Evolutionary conservation across 1,284 basidiomycete species (phyloP).

Genomic region (Gomphus sp.): DNA sequence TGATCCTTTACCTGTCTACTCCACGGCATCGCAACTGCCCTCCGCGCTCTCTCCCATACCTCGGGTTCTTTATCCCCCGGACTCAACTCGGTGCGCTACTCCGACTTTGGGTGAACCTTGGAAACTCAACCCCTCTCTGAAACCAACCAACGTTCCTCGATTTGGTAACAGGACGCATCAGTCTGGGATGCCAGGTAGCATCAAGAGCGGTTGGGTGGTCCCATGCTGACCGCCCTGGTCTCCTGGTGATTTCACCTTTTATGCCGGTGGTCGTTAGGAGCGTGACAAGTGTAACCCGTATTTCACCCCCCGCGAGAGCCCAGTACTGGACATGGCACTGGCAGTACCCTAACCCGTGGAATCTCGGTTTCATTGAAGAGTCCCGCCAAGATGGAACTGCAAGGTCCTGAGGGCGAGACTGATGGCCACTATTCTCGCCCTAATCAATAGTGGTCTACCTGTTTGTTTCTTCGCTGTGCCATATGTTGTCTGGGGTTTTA

Average conservation of each 20-base stretch:
- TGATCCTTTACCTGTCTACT: neutral
- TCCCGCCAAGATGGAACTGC: slow-evolving; percentile 2
- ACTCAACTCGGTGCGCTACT: neutral
- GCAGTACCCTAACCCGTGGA: neutral
- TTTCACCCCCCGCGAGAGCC: slow-evolving; percentile 4
- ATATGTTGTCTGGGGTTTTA: too few relatives aligned
- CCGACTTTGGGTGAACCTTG: slow-evolving; percentile 3
- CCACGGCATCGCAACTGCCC: neutral
- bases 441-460: too few relatives aligned
- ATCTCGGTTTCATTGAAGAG: neutral
- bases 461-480: too few relatives aligned
- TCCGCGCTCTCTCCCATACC: neutral
- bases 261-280: neutral
- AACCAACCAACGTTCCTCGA: too few relatives aligned
- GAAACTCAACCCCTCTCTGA: too few relatives aligned
- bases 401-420: slow-evolving; percentile 16
- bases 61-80: neutral
- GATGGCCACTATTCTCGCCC: slow-evolving; percentile 15
- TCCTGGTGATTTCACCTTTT: neutral
- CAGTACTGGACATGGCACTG: neutral
- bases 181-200: neutral
- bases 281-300: slow-evolving; percentile 7
- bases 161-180: too few relatives aligned
- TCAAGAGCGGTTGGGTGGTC: neutral
- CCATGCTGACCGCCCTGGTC: neutral